Evolutionary conservation across 345 rosid genomes (phyloP), one percentile per base, ranked within the genome.

Genomic region (Turnera subulata): DNA sequence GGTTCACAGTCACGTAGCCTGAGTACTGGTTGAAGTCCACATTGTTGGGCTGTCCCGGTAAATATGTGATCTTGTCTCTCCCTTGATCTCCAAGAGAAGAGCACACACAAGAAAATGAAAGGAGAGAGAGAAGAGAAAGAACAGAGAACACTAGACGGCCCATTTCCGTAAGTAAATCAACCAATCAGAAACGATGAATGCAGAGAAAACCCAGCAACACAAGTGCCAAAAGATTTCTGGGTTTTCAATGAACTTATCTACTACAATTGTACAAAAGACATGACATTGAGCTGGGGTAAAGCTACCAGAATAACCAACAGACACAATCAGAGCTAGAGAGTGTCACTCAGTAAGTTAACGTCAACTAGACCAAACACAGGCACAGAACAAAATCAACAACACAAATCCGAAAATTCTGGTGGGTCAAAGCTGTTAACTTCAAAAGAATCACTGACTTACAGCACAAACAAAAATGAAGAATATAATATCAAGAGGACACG

Each of bases 1-100:
- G 76, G 65, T 89, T 79, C 56, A 84, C 97, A 1, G 88, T 83
- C 39, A 92, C 80, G 72, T 86, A 92, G 24, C 97, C 98, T 8
- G 98, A 83, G 71, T 78, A 87, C 56, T 87, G 99, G 21, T 82
- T 70, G 71, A 93, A 87, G 14, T 60, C 62, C 18, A 82, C 95
- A 60, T 80, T 73, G 53, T 21, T 32, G 4, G 96, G 97, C 68
- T 93, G 88, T 6, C 97, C 97, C 2, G 97, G 99, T 51, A 93
- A 74, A 33, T 50, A 52, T 1, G 24, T 48, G 76, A 93, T 85
- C 61, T 79, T 78, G 65, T 89, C 99, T 12, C 61, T 59, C 50
- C 52, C 75, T 68, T 82, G 91, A 53, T 78, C 86, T 53, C 60
- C 69, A 59, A 53, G 53, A 51, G 53, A 46, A 69, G 54, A 68